phyloP scores from a whole-genome alignment of 1,284 basidiomycete genomes.

The Boletellus sp. region DNA sequence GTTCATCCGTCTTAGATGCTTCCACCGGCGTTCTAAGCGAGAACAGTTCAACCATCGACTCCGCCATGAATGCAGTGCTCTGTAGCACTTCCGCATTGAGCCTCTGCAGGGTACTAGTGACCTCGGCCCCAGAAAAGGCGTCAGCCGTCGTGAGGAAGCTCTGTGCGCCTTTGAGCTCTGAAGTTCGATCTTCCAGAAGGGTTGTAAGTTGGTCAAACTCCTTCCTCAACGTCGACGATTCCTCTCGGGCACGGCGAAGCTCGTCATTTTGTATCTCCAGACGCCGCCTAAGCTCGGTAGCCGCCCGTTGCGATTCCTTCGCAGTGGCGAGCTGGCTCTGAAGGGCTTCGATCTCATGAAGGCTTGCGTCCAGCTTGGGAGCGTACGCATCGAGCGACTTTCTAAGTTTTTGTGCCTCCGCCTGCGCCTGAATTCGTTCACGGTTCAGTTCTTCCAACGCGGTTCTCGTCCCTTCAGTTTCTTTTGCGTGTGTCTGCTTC shows the following conservation, averaged over 20 bases:
- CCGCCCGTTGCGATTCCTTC: conserved; percentile 13
- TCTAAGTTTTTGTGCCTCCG: conserved; percentile 20
- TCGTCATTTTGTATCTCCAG: conserved; percentile 20
- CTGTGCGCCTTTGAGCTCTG: conserved; percentile 37
- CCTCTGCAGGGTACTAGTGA: conserved; percentile 32
- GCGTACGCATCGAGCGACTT: conserved; percentile 22
- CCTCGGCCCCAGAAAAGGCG: conserved; percentile 31
- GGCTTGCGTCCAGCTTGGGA: conserved; percentile 16
- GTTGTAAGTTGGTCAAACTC: conserved; percentile 28
- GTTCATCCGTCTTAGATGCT: conserved; percentile 20
- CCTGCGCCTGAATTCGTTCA: conserved; percentile 19
- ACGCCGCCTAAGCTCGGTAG: conserved; percentile 20
- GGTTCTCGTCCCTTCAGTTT: conserved; percentile 18
- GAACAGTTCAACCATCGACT: conserved; percentile 34
- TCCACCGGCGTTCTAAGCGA: conserved; percentile 6
- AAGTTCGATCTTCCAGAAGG: conserved; percentile 32
- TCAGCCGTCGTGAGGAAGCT: conserved; percentile 34
- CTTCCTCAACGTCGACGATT: conserved; percentile 28
- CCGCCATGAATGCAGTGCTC: conserved; percentile 35
- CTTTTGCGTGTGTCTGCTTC: conserved; percentile 16
- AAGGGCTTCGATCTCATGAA: conserved; percentile 19
- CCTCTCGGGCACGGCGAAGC: conserved; percentile 24
- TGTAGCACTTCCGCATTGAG: conserved; percentile 36
- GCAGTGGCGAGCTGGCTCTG: conserved; percentile 13
- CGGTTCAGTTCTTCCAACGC: conserved; percentile 25